phyloP scores from a whole-genome alignment of 2,329 filamentous ascomycete genomes.

The Colletotrichum viniferum region DNA sequence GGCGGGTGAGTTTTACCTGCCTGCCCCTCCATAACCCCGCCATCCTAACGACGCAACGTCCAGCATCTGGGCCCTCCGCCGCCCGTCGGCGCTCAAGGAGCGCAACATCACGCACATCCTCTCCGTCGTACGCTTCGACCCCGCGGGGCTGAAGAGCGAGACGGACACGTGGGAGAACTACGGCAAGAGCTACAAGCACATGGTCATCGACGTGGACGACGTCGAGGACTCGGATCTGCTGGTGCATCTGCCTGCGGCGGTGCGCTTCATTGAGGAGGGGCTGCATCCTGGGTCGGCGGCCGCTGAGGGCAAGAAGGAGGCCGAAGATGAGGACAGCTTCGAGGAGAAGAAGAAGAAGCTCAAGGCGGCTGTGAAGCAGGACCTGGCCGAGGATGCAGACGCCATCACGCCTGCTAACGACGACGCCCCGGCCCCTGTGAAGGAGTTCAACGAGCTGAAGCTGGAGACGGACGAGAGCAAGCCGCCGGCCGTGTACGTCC shows the following conservation, averaged over 20 bases:
- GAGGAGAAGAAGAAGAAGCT: slow-evolving; percentile 7
- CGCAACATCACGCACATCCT: slow-evolving; percentile 87
- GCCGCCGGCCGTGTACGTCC: slow-evolving; percentile 56
- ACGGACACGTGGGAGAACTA: slow-evolving; percentile 54
- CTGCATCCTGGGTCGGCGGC: slow-evolving; percentile 43
- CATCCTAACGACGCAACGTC: not conserved
- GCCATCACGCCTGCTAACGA: not conserved
- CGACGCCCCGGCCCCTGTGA: not conserved
- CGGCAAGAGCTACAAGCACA: slow-evolving; percentile 69
- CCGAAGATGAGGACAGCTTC: not conserved
- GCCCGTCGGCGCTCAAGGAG: slow-evolving; percentile 70
- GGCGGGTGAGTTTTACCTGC: slow-evolving; percentile 37
- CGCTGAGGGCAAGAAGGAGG: not conserved
- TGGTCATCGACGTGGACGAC: slow-evolving; percentile 87
- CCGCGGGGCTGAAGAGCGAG: slow-evolving; percentile 50
- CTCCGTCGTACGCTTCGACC: slow-evolving; percentile 72
- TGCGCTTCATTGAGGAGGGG: slow-evolving; percentile 82
- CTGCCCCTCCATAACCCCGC: not conserved
- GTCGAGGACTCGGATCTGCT: slow-evolving; percentile 87
- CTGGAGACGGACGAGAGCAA: slow-evolving; percentile 16
- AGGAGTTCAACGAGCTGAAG: slow-evolving; percentile 6
- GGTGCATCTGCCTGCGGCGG: slow-evolving; percentile 77
- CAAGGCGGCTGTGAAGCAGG: not conserved
- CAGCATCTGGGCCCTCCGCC: slow-evolving; percentile 81
- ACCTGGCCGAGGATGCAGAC: not conserved